Evolutionary conservation across 441 rosid species (phyloP).

Genomic region (Adansonia rubrostipa): DNA sequence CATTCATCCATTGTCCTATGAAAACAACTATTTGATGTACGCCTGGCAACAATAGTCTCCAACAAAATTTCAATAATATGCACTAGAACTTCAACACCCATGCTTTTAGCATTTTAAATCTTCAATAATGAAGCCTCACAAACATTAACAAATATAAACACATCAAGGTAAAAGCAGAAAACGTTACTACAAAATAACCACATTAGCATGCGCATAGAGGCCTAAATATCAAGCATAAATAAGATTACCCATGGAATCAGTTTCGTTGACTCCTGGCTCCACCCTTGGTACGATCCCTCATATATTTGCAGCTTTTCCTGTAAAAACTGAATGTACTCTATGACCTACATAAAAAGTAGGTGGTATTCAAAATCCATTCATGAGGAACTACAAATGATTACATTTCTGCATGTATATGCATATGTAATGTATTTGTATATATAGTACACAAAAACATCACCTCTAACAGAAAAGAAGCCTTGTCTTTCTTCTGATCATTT

Average conservation of each 20-base stretch:
- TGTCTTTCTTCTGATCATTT: constrained; percentile 67
- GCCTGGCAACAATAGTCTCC: background rate
- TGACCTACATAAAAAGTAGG: constrained; percentile 47
- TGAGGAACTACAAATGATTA: background rate
- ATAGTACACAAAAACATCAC: constrained; percentile 22
- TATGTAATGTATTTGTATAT: background rate
- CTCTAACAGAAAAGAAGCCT: constrained; percentile 65
- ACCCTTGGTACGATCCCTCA: constrained; percentile 54
- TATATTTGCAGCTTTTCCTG: constrained; percentile 55
- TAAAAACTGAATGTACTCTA: constrained; percentile 62
- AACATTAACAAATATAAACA: background rate
- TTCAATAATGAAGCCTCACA: background rate
- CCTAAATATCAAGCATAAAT: constrained; percentile 11
- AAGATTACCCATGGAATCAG: constrained; percentile 59
- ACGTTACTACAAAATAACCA: constrained; percentile 8
- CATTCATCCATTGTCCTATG: background rate
- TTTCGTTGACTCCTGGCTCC: constrained; percentile 52
- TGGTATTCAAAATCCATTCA: background rate
- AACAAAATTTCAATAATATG: background rate
- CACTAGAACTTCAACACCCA: constrained; percentile 10
- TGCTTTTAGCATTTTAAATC: constrained; percentile 14
- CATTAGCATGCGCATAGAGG: background rate
- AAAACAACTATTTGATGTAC: background rate
- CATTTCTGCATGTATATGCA: background rate
- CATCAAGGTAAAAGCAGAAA: constrained; percentile 14